Percentiles rank a stretch among this genome's conserved stretches.
These are phyloP conservation scores for Globomyces pollinis-pini DNA, from an alignment of 192 early-diverging fungal species.

Conservation along the genomic window DNA sequence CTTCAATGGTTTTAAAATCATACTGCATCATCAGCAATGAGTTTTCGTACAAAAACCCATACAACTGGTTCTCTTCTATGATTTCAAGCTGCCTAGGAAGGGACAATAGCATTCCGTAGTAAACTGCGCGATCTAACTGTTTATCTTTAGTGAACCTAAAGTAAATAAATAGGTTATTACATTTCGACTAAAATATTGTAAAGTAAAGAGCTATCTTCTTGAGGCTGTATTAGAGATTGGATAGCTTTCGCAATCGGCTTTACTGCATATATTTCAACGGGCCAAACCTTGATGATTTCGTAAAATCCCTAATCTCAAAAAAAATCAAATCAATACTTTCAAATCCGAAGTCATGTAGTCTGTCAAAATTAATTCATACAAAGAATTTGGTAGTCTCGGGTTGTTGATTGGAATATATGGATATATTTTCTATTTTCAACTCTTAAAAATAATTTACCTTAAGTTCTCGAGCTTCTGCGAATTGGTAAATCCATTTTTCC, in stretches of 20 bases:
- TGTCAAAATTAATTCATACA: constrained; percentile 85
- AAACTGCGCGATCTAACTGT: constrained; percentile 70
- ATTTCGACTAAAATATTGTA: constrained; percentile 1
- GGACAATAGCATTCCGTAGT: constrained; percentile 68
- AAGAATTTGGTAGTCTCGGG: constrained; percentile 64
- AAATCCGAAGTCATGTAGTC: constrained; percentile 60
- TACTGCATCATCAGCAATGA: constrained; percentile 77
- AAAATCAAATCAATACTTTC: not conserved
- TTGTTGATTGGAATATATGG: constrained; percentile 65
- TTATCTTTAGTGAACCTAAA: constrained; percentile 44
- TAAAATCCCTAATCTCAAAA: constrained; percentile 44
- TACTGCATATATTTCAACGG: constrained; percentile 66
- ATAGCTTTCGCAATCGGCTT: constrained; percentile 67
- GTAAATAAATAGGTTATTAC: not conserved
- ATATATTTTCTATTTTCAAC: constrained; percentile 57
- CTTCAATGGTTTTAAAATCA: too few species aligned
- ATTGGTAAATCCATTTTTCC: constrained; percentile 89
- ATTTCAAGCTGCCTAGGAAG: constrained; percentile 66
- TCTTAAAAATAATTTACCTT: too few species aligned
- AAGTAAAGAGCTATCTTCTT: constrained; percentile 55
- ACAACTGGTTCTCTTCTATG: constrained; percentile 72
- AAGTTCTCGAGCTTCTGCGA: constrained; percentile 49
- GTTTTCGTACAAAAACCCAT: constrained; percentile 69
- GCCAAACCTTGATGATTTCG: constrained; percentile 70
- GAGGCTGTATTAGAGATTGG: constrained; percentile 59